Conservation (phyloP, 2,329 filamentous ascomycete genomes). For the Dactylonectria macrodidyma region DNA sequence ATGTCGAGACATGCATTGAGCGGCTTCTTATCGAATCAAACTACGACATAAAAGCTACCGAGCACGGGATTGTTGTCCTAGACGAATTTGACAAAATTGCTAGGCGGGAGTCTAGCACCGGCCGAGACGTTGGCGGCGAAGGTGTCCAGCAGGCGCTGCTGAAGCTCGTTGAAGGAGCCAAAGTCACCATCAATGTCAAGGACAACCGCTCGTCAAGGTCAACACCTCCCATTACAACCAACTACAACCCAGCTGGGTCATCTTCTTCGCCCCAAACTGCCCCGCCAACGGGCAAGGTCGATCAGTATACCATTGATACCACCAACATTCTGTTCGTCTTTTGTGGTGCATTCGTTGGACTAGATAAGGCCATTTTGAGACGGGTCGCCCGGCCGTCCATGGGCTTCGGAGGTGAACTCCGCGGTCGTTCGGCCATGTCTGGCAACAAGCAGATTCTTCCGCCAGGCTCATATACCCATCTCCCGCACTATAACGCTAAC, state of each 20-base stretch:
- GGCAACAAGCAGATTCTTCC: slow-evolving; percentile 73
- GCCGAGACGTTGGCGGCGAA: slow-evolving; percentile 95
- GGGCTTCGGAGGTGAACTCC: slow-evolving; percentile 90
- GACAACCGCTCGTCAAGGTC: slow-evolving; percentile 74
- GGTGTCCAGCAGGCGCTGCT: slow-evolving; percentile 96
- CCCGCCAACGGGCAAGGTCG: slow-evolving; percentile 66
- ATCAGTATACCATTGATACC: slow-evolving; percentile 85
- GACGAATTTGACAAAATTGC: slow-evolving; percentile 99
- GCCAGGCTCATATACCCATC: slow-evolving; percentile 70
- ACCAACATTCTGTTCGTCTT: slow-evolving; percentile 98
- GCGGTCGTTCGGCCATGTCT: slow-evolving; percentile 66
- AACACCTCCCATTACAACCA: slow-evolving; percentile 66
- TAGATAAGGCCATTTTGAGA: slow-evolving; percentile 89
- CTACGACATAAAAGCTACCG: slow-evolving; percentile 86
- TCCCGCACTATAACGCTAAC: slow-evolving; percentile 66
- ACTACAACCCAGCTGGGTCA: slow-evolving; percentile 61
- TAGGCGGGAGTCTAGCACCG: slow-evolving; percentile 87
- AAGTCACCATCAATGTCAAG: slow-evolving; percentile 92
- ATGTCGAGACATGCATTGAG: slow-evolving; percentile 96
- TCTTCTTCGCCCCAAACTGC: slow-evolving; percentile 62
- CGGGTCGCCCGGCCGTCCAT: slow-evolving; percentile 90
- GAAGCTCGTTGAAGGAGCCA: slow-evolving; percentile 97
- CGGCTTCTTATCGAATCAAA: slow-evolving; percentile 90
- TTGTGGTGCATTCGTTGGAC: slow-evolving; percentile 92
- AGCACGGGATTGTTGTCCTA: slow-evolving; percentile 93